Conservation (phyloP, 140 eudicot genomes). For the Stevia rebaudiana region DNA sequence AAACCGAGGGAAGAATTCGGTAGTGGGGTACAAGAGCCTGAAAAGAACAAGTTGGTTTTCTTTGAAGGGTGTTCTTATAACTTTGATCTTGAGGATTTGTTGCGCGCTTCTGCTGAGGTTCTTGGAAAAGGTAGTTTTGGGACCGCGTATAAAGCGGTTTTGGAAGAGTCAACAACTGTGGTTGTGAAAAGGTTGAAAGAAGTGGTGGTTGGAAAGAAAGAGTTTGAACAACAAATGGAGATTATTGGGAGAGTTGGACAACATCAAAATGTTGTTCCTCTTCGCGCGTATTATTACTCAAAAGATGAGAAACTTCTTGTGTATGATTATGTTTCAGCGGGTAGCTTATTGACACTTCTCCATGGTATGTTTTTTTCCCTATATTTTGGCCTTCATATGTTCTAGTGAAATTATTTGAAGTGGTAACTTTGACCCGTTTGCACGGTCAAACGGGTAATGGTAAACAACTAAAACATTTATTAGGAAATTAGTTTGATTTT, state of each 20-base stretch:
- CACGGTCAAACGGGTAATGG: neutral
- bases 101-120: constrained; percentile 96
- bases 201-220: constrained; percentile 72
- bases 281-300: constrained; percentile 88
- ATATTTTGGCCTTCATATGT: constrained; percentile 16
- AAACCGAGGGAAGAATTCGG: constrained; percentile 73
- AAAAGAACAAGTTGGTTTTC: constrained; percentile 85
- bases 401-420: neutral
- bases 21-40: constrained; percentile 91
- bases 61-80: constrained; percentile 83
- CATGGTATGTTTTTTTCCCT: constrained; percentile 56
- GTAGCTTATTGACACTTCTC: constrained; percentile 71
- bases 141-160: constrained; percentile 83
- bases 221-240: constrained; percentile 92
- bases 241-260: constrained; percentile 74
- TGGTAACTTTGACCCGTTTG: neutral
- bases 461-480: too few relatives aligned
- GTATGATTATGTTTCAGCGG: constrained; percentile 58
- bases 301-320: constrained; percentile 95
- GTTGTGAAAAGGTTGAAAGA: constrained; percentile 91
- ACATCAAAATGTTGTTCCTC: constrained; percentile 77
- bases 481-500: too few relatives aligned
- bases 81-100: constrained; percentile 92
- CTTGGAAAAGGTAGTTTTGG: constrained; percentile 95
- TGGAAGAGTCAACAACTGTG: constrained; percentile 81